Base-by-base conservation (phyloP, 2,329 filamentous ascomycete species). In the Magnaporthales sp. region DNA sequence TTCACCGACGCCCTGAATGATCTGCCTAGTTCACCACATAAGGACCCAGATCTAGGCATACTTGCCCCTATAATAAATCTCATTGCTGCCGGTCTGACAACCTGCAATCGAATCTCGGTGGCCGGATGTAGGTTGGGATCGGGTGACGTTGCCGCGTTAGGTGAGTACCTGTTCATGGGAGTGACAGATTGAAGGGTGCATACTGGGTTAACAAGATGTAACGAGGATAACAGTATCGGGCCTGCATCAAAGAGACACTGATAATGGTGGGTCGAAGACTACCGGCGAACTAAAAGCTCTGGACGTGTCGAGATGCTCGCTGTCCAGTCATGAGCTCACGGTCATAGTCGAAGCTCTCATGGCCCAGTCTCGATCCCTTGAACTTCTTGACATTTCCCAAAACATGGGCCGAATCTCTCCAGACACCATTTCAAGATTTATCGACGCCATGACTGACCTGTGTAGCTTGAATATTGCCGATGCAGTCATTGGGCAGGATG, bases 381-480 rank as follows among this genome's bases (percentile, higher is more conserved):
- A 84, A 70, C 73, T 75, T 4, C 76, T 87, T 10, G 80, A 86
- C 65, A 79, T 83, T 0, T 85, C 84, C 4, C 78, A 82, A 46
- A 87, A 86, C 67, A 77, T 80, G 26, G 83, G 84, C 13, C 79
- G 80, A 6, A 77, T 85, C 29, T 80, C 81, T 3, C 80, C 81
- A n/a, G 75, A 78, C n/a, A 73, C 79, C 51, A 74, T 85, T 1
- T 77, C 80, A 8, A 73, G 77, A 22, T 78, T 83, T 3, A 75
- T 85, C 7, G 74, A 75, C 15, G 77, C 80, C 31, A 76, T 84
- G 24, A 73, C 70, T 8, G 76, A 77, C n/a, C 73, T 86, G 60
- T 79, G 76, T 51, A 79, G 78, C 68, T 74, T 87, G 30, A 83
- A 83, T 62, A 79, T 86, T 32, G 78, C 81, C 3, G 81, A 83